Base-by-base conservation (phyloP, 306 rosid species). In the Vigna radiata region DNA sequence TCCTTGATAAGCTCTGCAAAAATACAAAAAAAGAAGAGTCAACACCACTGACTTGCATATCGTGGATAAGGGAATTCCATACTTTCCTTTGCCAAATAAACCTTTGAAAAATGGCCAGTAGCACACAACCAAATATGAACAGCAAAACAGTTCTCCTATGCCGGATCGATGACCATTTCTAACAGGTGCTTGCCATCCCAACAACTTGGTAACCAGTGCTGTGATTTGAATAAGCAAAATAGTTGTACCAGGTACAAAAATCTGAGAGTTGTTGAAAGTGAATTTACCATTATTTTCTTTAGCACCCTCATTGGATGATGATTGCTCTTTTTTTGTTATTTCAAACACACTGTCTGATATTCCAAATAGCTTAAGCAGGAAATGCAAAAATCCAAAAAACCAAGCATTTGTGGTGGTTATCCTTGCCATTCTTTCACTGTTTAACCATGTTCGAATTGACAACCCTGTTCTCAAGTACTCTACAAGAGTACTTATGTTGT, bases 361-460 rank as follows among this genome's bases (percentile, higher is more conserved):
- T 60, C 93, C 70, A 7, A 86, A 63, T 5, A 47, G 48, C 62
- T 91, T 82, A 1, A 79, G 31, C 0, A 87, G 1, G 43, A 82
- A 46, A 27, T 72, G 29, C 7, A 91, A 11, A 23, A 88, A 25
- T 53, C 91, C 90, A 3, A 85, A 55, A 8, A 91, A 59, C 89
- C 88, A 87, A 3, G 89, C 36, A 61, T 36, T 84, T 81, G 36
- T 66, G 65, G 85, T 1, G 17, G 3, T 83, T 63, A 94, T 81
- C 72, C 83, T 87, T 47, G 33, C 52, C 94, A 86, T 91, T 67
- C 70, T 62, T 6, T 80, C 87, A 77, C 76, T 87, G 52, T 91
- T 93, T 96, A 94, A 90, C 94, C 98, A 93, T n/a, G 84, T 77
- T 72, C 77, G 77, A 17, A 87, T 12, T 17, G 97, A 91, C 36